phyloP scores from a whole-genome alignment of 768 basidiomycete genomes.

The Tricholoma flavovirens region DNA sequence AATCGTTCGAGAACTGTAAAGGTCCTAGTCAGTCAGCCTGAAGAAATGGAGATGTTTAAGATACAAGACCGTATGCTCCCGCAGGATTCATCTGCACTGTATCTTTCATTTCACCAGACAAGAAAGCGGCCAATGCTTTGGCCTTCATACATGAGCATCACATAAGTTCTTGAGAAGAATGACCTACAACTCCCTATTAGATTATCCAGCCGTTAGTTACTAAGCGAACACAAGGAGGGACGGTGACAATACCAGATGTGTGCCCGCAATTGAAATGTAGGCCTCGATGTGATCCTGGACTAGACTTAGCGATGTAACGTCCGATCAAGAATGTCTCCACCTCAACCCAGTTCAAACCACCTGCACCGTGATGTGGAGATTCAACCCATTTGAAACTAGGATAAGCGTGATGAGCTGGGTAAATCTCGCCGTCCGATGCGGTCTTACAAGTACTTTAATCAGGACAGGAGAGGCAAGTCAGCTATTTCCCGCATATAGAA shows the following conservation, averaged over 20 bases:
- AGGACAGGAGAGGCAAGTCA: slow-evolving; percentile 2
- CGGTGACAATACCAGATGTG: slow-evolving; percentile 56
- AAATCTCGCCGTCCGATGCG: background rate
- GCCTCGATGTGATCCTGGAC: slow-evolving; percentile 76
- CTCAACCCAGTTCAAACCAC: slow-evolving; percentile 89
- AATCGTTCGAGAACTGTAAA: slow-evolving; percentile 71
- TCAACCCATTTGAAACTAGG: slow-evolving; percentile 95
- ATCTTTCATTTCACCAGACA: slow-evolving; percentile 94
- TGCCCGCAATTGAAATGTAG: slow-evolving; percentile 79
- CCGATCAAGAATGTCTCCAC: slow-evolving; percentile 29
- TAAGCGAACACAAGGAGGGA: background rate
- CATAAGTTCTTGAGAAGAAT: background rate
- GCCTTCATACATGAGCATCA: slow-evolving; percentile 36
- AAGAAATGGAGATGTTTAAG: background rate
- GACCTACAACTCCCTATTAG: slow-evolving; percentile 65
- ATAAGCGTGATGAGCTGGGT: slow-evolving; percentile 5
- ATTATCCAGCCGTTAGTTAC: slow-evolving; percentile 1
- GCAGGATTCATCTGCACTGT: slow-evolving; percentile 83
- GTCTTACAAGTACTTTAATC: slow-evolving; percentile 77
- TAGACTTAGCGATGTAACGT: background rate
- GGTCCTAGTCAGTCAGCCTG: background rate
- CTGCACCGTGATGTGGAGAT: slow-evolving; percentile 72
- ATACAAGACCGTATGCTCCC: slow-evolving; percentile 59
- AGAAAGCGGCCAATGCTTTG: slow-evolving; percentile 92
- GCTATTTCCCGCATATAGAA: background rate